Conservation (phyloP, 2,329 filamentous ascomycete genomes). For the Salinomyces thailandicus region DNA sequence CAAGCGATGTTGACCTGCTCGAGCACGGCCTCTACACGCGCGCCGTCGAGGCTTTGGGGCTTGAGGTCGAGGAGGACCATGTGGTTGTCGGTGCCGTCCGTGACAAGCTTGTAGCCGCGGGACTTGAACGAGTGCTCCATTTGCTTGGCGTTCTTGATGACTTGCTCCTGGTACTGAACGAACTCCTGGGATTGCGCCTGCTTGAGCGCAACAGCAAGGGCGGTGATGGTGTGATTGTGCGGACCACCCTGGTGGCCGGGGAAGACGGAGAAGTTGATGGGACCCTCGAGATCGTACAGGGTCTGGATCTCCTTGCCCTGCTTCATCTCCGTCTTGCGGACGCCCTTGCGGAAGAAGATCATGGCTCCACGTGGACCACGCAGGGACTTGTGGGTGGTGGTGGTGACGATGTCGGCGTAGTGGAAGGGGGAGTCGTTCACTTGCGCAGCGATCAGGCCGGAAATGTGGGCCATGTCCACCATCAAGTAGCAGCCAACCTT, state of each 20-base stretch:
- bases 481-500: slow-evolving; percentile 88
- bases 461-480: slow-evolving; percentile 98
- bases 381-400: slow-evolving; percentile 97
- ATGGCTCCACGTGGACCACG: slow-evolving; percentile 95
- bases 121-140: slow-evolving; percentile 67
- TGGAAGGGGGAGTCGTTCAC: slow-evolving; percentile 91
- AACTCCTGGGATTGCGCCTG: slow-evolving; percentile 87
- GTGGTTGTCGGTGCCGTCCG: slow-evolving; percentile 93
- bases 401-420: slow-evolving; percentile 92
- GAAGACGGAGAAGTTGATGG: slow-evolving; percentile 99
- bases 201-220: slow-evolving; percentile 85
- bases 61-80: slow-evolving; percentile 94
- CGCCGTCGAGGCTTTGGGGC: slow-evolving; percentile 69
- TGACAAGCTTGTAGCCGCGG: slow-evolving; percentile 87
- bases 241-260: slow-evolving; percentile 96
- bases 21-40: slow-evolving; percentile 87
- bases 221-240: slow-evolving; percentile 99
- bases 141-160: slow-evolving; percentile 86
- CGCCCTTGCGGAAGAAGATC: slow-evolving; percentile 99
- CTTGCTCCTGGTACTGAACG: slow-evolving; percentile 85
- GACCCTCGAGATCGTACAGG: slow-evolving; percentile 84
- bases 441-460: slow-evolving; percentile 81
- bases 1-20: slow-evolving; percentile 98
- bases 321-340: slow-evolving; percentile 82
- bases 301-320: slow-evolving; percentile 64